Evolutionary conservation across 495 filamentous ascomycete genomes (phyloP).

Genomic region (Penicillium cinerascens): DNA sequence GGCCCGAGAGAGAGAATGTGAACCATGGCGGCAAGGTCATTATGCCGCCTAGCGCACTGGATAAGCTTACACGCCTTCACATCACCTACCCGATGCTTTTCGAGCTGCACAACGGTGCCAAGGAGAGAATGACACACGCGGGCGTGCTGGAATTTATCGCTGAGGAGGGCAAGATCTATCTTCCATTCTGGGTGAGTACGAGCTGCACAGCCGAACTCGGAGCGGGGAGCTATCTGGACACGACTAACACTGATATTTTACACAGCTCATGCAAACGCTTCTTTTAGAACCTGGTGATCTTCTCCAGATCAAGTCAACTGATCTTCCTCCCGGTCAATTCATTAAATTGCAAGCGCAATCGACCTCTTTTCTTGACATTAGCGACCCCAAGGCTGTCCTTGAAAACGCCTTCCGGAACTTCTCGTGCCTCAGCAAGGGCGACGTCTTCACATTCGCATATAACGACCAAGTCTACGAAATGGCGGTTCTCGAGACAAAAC

Average conservation of each 20-base stretch:
- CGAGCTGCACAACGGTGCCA: slow-evolving; percentile 84
- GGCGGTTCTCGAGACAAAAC: slow-evolving; percentile 89
- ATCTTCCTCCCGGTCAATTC: slow-evolving; percentile 80
- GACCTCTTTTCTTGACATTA: slow-evolving; percentile 88
- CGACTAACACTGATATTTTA: slow-evolving; percentile 7
- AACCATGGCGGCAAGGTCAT: slow-evolving; percentile 98
- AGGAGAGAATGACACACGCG: slow-evolving; percentile 76
- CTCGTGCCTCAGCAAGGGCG: slow-evolving; percentile 83
- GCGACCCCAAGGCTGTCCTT: slow-evolving; percentile 95
- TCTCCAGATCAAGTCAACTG: slow-evolving; percentile 89
- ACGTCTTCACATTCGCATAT: slow-evolving; percentile 92
- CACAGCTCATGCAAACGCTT: slow-evolving; percentile 89
- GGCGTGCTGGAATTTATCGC: slow-evolving; percentile 97
- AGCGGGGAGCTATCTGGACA: neutral
- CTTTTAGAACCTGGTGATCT: slow-evolving; percentile 86
- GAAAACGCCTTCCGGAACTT: slow-evolving; percentile 96
- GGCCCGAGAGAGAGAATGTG: slow-evolving; percentile 80
- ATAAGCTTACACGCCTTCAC: slow-evolving; percentile 93
- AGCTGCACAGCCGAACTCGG: neutral
- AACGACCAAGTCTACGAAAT: slow-evolving; percentile 92
- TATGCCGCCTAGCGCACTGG: slow-evolving; percentile 88
- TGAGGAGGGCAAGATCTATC: slow-evolving; percentile 92
- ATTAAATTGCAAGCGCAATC: slow-evolving; percentile 96
- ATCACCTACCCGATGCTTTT: slow-evolving; percentile 98
- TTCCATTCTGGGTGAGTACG: slow-evolving; percentile 82